Conservation (phyloP, 768 basidiomycete species). For the Lactarius hengduanensis region DNA sequence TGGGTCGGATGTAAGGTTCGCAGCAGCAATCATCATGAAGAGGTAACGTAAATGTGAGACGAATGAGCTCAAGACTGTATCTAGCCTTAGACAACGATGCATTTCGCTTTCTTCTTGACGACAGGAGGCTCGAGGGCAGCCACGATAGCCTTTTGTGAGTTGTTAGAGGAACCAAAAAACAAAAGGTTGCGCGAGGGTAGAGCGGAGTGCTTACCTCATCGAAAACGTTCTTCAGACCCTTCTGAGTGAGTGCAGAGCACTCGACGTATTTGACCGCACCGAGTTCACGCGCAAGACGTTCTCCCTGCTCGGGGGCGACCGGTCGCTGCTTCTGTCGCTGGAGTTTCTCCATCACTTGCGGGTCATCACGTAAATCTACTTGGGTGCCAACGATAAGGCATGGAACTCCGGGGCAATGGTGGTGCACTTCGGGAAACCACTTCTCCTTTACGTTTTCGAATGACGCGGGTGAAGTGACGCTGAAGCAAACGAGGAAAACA, state of each 20-base stretch:
- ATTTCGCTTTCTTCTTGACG: constrained; percentile 73
- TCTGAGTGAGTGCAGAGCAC: constrained; percentile 98
- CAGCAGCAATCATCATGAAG: constrained; percentile 23
- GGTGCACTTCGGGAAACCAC: constrained; percentile 99
- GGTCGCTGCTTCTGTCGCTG: constrained; percentile 96
- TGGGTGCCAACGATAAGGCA: constrained; percentile 99
- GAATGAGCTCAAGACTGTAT: constrained; percentile 31
- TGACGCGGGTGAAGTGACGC: constrained; percentile 95
- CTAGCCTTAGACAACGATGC: constrained; percentile 75
- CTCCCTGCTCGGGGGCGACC: constrained; percentile 83
- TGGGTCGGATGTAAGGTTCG: constrained; percentile 25
- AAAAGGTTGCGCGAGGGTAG: background rate
- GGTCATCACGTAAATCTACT: constrained; percentile 93
- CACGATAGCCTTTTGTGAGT: constrained; percentile 78
- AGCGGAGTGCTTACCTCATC: constrained; percentile 75
- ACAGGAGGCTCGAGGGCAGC: constrained; percentile 98
- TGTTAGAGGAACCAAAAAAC: constrained; percentile 1
- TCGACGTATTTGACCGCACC: constrained; percentile 99
- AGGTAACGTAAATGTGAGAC: constrained; percentile 26
- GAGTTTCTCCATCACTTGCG: constrained; percentile 91
- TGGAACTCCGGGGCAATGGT: constrained; percentile 98
- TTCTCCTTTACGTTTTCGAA: constrained; percentile 99
- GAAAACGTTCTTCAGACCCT: constrained; percentile 99
- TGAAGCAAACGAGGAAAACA: constrained; percentile 99
- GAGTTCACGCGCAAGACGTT: constrained; percentile 92